Evolutionary conservation across 352 stramenopile species (phyloP).

Genomic region (Pythium myriotylum): DNA sequence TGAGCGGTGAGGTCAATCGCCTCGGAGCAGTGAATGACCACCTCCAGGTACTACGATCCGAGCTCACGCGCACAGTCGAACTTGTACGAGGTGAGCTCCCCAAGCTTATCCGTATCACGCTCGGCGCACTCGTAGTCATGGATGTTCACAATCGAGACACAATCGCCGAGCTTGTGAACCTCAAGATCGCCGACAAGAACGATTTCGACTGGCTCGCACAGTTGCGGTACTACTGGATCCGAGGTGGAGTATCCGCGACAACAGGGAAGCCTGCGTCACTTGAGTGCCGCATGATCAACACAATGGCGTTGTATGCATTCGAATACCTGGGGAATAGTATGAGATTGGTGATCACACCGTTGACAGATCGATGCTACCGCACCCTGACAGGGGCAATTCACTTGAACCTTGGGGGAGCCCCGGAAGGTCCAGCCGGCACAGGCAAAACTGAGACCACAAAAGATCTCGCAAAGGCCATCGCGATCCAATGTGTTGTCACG

Average conservation of each 20-base stretch:
- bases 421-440: conserved; percentile 92
- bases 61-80: conserved; percentile 90
- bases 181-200: conserved; percentile 72
- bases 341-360: conserved; percentile 93
- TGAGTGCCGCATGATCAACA: conserved; percentile 93
- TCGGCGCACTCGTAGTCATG: conserved; percentile 94
- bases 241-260: conserved; percentile 77
- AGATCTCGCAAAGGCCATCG: conserved; percentile 94
- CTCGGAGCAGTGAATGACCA: conserved; percentile 58
- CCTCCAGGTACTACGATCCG: conserved; percentile 63
- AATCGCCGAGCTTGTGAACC: conserved; percentile 88
- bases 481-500: conserved; percentile 95
- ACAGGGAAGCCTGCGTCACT: conserved; percentile 88
- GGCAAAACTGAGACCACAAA: conserved; percentile 96
- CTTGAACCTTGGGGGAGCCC: conserved; percentile 91
- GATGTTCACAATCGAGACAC: conserved; percentile 95
- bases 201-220: conserved; percentile 96
- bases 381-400: conserved; percentile 95
- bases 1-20: conserved; percentile 34
- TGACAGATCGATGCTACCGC: conserved; percentile 94
- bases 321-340: conserved; percentile 95
- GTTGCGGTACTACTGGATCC: conserved; percentile 92
- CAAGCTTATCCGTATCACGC: conserved; percentile 91
- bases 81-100: conserved; percentile 91
- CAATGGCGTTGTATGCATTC: conserved; percentile 89